A percentile compares a stretch with the other conserved stretches of the same genome.
phyloP scores from a whole-genome alignment of 176 grass and related monocot genomes.

The Zizania latifolia region DNA sequence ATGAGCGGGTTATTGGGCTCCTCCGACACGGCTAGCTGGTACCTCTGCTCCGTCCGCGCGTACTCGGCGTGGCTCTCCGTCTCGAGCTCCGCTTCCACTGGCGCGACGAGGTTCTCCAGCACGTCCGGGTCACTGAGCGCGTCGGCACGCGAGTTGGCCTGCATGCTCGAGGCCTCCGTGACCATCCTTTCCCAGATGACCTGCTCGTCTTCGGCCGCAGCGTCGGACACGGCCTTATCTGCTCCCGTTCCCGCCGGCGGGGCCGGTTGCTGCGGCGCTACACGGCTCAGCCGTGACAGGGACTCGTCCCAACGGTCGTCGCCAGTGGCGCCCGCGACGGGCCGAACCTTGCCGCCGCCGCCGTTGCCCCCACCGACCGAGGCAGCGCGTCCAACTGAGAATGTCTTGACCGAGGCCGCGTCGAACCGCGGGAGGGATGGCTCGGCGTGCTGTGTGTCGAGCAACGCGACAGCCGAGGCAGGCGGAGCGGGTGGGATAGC shows the following conservation, averaged over 20 bases:
- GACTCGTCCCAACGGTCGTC: conserved; percentile 52
- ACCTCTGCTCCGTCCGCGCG: conserved; percentile 39
- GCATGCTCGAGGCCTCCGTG: conserved; percentile 53
- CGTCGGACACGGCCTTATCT: neutral
- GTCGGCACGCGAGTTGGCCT: conserved; percentile 35
- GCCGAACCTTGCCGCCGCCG: conserved; percentile 47
- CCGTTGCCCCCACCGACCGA: conserved; percentile 56
- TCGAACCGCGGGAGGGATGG: conserved; percentile 27
- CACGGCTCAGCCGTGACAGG: neutral
- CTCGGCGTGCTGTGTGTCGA: conserved; percentile 22
- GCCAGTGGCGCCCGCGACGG: conserved; percentile 49
- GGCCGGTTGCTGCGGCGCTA: conserved; percentile 6
- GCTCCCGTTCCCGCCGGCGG: neutral
- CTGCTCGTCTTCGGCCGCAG: conserved; percentile 28
- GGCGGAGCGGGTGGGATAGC: conserved; percentile 16
- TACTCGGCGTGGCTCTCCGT: conserved; percentile 43
- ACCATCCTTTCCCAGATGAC: conserved; percentile 50
- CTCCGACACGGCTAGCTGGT: conserved; percentile 50
- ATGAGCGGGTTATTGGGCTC: conserved; percentile 74
- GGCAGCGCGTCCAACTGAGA: conserved; percentile 45
- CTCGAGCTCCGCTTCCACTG: conserved; percentile 53
- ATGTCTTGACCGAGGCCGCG: conserved; percentile 33
- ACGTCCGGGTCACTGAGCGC: conserved; percentile 44
- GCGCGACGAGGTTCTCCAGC: conserved; percentile 48
- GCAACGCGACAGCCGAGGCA: neutral